A percentile compares a stretch with the other conserved stretches of the same genome.
phyloP scores from a whole-genome alignment of 1,284 basidiomycete genomes.

The Sporisorium iseilematis-ciliati region DNA sequence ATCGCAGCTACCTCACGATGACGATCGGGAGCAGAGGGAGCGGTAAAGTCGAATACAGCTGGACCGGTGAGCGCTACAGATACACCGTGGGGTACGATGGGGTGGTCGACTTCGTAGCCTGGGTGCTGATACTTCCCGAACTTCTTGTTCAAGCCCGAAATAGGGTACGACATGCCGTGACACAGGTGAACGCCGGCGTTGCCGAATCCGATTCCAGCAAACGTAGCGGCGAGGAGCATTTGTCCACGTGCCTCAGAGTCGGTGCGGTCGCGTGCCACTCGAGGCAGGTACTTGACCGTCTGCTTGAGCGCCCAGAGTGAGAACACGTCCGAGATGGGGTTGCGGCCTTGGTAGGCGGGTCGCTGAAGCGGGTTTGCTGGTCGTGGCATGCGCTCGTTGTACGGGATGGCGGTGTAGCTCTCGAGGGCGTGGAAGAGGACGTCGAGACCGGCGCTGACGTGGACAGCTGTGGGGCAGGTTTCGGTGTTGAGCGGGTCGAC shows the following conservation, averaged over 20 bases:
- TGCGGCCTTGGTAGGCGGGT: conserved; percentile 93
- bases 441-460: conserved; percentile 91
- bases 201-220: conserved; percentile 92
- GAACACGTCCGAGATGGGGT: conserved; percentile 94
- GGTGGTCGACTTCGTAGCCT: conserved; percentile 78
- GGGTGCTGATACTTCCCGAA: conserved; percentile 74
- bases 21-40: conserved; percentile 80
- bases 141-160: conserved; percentile 86
- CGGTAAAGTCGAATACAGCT: conserved; percentile 62
- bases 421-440: conserved; percentile 93
- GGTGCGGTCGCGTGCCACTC: conserved; percentile 80
- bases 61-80: conserved; percentile 55
- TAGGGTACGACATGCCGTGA: conserved; percentile 63
- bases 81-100: conserved; percentile 84
- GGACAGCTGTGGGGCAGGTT: conserved; percentile 78
- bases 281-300: conserved; percentile 89
- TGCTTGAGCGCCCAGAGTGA: conserved; percentile 93
- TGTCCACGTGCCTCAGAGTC: conserved; percentile 87
- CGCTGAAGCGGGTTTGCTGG: conserved; percentile 89
- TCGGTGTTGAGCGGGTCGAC: conserved; percentile 87
- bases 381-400: conserved; percentile 87
- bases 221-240: conserved; percentile 79
- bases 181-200: conserved; percentile 81
- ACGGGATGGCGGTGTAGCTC: conserved; percentile 73
- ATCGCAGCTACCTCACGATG: conserved; percentile 89